A percentile compares a stretch with the other conserved stretches of the same genome.
Evolutionary conservation across 148 eudicot genomes (phyloP).

Genomic region (Chenopodium suecicum): DNA sequence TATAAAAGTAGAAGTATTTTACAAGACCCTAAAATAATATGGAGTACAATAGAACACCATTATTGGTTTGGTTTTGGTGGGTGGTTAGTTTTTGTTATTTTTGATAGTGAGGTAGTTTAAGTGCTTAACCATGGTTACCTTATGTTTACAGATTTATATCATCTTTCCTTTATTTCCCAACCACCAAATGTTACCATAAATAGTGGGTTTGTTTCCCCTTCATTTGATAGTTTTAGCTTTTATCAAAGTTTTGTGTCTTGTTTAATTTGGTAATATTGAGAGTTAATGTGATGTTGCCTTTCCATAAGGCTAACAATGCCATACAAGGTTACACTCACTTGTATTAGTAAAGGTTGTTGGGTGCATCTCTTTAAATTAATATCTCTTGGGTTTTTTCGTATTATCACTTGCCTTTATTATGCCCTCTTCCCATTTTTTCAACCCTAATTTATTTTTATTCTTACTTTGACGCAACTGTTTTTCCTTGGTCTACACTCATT

Average conservation of each 20-base stretch:
- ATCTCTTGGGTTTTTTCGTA: not conserved
- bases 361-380: not conserved
- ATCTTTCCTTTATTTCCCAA: not conserved
- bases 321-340: not conserved
- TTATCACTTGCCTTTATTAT: not conserved
- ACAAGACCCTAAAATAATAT: no score
- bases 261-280: constrained; percentile 6
- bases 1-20: no score
- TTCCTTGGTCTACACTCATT: not conserved
- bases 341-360: not conserved
- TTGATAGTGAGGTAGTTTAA: not conserved
- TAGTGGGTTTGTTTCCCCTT: constrained; percentile 10
- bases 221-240: constrained; percentile 6
- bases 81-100: not conserved
- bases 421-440: not conserved
- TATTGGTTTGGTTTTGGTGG: not conserved
- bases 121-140: constrained; percentile 7
- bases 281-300: constrained; percentile 2
- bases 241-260: constrained; percentile 3
- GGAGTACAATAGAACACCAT: no score
- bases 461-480: not conserved
- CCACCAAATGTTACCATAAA: not conserved
- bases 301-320: constrained; percentile 5
- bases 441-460: not conserved
- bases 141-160: not conserved